phyloP scores from a whole-genome alignment of 768 basidiomycete species.

The Baorangia bicolor region DNA sequence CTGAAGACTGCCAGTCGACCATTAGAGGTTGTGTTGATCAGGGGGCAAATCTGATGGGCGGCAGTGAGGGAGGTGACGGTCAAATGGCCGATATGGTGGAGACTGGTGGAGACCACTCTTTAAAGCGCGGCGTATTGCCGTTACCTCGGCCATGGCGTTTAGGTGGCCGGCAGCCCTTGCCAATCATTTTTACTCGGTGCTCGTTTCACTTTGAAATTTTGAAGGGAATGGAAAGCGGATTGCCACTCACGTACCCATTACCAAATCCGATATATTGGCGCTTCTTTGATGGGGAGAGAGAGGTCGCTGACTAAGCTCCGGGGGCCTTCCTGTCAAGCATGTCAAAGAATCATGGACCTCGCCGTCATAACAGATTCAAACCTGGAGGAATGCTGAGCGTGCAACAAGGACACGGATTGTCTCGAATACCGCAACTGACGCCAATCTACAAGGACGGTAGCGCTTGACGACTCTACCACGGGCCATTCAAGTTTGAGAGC shows the following conservation, averaged over 20 bases:
- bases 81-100: not conserved
- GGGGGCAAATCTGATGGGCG: slow-evolving; percentile 1
- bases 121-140: slow-evolving; percentile 8
- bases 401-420: not conserved
- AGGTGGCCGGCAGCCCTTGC: slow-evolving; percentile 4
- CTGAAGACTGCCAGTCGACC: slow-evolving; percentile 57
- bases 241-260: slow-evolving; percentile 3
- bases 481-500: not conserved
- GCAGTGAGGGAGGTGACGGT: not conserved
- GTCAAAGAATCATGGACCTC: not conserved
- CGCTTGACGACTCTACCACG: not conserved
- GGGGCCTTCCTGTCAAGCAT: not conserved
- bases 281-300: slow-evolving; percentile 16
- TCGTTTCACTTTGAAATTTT: not conserved
- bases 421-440: not conserved
- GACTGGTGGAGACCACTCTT: not conserved
- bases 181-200: slow-evolving; percentile 2
- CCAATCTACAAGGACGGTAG: not conserved
- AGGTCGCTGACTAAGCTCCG: not conserved
- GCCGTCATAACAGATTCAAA: not conserved
- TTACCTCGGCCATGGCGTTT: slow-evolving; percentile 22
- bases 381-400: not conserved
- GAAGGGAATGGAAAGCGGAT: slow-evolving; percentile 5
- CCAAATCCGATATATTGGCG: slow-evolving; percentile 3
- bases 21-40: slow-evolving; percentile 30